Base-by-base conservation (phyloP, 2,329 filamentous ascomycete species). In the Daldinia eschscholtzii region DNA sequence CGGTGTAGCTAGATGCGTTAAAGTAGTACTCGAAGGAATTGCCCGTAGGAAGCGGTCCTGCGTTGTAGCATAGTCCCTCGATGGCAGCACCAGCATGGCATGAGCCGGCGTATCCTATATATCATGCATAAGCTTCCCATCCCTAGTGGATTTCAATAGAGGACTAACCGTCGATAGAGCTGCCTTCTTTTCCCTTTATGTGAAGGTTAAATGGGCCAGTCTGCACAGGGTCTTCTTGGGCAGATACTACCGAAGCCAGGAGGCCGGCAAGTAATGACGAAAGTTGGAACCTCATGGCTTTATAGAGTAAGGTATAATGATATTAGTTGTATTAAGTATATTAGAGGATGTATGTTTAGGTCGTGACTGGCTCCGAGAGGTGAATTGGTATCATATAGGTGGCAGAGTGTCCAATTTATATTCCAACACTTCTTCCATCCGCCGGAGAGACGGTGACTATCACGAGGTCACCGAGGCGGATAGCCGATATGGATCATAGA, bases 11-110 rank as follows among this genome's bases (percentile, higher is more conserved):
- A 10, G 76, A 77, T 64, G 74, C 75, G 73, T 81, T 81, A 74
- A 79, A 79, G 66, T 73, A 76, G 75, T 79, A 82, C 46, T 72
- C 64, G 62, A 60, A 73, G 35, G 61, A 73, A n/a, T 55, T 58
- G 57, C 42, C 61, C 50, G 26, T 48, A 50, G 65, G 75, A 52
- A 60, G 61, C 46, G 64, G 39, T 9, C 57, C 73, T 13, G 67
- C 65, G 13, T 53, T 33, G 55, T 78, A 72, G 70, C 79, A 80
- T n/a, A 80, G 59, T 12, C 73, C 76, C 55, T 79, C 76, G 26
- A 78, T 75, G 42, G 76, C 79, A 9, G 80, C 78, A 12, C 79
- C 79, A 15, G 78, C 64, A 46, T 80, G 78, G 71, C 79, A 81
- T 6, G 78, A 75, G 5, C 50, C 53, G 26, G 76, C 75, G 65